Evolutionary conservation across 139 green algal genomes (phyloP), one percentile per base, ranked within the genome.

Genomic region (Coccomyxa sp.): DNA sequence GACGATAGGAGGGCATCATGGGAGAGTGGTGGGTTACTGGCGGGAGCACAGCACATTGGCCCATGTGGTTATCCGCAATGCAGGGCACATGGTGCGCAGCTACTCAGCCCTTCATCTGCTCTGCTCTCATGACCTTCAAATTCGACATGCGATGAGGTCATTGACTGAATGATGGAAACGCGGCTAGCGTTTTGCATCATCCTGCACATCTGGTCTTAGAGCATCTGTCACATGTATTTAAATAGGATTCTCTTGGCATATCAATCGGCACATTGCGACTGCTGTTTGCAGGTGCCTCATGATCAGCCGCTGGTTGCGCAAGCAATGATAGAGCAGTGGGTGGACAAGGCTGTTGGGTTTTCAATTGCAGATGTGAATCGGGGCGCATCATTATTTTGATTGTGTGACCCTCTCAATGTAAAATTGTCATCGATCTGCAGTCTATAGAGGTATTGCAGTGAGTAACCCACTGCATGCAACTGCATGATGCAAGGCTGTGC

Each of bases 51-150:
- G 79, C 14, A 66, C 51, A 0, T 71, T 93, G 51, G 88, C 83
- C 0, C 90, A 91, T 57, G 88, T 86, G 13, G 85, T 92, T 18
- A 80, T 92, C 14, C 84, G 75, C 10, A 81, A 84, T 11, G 90
- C 90, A 9, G 90, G 90, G 3, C 90, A 93, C 83, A 93, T 93
- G 90, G 82, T 90, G 27, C 89, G 88, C 0, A 67, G 76, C 9
- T 86, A 93, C 67, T 85, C 87, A 63, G 9, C 63, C 10, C 9
- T 71, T 28, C 63, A 15, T 25, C 7, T 21, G 21, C 63, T 11
- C 63, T 28, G 18, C 18, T 25, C 1, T 21, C 63, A 71, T 71
- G 63, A 11, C 18, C 21, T 71, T 1, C 4, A 14, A 21, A 71
- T 71, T 28, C 10, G 63, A 21, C n/a, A n/a, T n/a, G n/a, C n/a